Evolutionary conservation across 1,284 basidiomycete genomes (phyloP), one percentile per base, ranked within the genome.

Genomic region (Meripilus lineatus): DNA sequence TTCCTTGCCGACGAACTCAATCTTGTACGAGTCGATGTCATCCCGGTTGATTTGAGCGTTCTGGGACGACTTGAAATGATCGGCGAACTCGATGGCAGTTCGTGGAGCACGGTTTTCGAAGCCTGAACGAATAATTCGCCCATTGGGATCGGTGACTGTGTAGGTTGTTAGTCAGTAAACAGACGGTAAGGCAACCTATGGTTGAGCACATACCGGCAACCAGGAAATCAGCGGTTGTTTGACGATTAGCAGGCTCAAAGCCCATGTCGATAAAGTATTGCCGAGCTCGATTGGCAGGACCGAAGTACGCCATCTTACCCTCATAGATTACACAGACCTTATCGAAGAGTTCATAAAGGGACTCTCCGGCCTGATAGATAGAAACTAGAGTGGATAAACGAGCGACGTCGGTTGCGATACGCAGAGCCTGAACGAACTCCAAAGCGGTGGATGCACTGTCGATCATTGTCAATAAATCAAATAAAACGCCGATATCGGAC

Each of bases 321-420:
- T 81, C 72, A 61, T 81, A 74, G 48, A 84, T 67, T 17, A 86
- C 70, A 47, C 70, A 71, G 26, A 82, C 79, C 61, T 82, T 82
- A 69, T 81, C 78, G 53, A 84, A 83, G 44, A 68, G 62, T 46
- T 65, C 42, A 52, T 71, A 73, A 5, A 73, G 54, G 33, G 59
- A 59, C 51, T 75, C 80, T 54, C 66, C 74, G 40, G 76, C 75
- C 57, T 84, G 81, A 63, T 84, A 84, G 48, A 82, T 73, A 3
- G 74, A 74, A 32, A 79, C 75, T 52, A 81, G 67, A 18, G 74
- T 76, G 25, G 78, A 67, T 39, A 67, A 62, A n/a, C 65, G 62
- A 3, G 63, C 56, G 20, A 80, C 59, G 56, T 83, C 78, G 7
- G 77, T 76, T 10, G 74, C 65, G 13, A 75, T 71, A 28, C 80